phyloP scores from a whole-genome alignment of 2,329 filamentous ascomycete genomes.

The Aspergillus fijiensis region DNA sequence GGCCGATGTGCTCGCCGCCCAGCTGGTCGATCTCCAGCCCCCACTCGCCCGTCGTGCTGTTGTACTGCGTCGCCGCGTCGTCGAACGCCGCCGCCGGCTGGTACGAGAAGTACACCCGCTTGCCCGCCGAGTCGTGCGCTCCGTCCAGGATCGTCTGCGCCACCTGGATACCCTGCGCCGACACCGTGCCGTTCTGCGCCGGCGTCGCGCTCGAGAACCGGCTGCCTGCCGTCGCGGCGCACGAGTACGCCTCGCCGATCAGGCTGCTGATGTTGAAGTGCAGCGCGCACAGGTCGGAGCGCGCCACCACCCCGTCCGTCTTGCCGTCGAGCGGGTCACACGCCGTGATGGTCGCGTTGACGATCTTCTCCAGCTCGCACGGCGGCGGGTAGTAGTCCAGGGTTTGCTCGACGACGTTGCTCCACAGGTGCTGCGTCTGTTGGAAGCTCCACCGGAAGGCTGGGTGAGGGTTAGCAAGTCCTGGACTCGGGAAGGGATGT shows the following conservation, averaged over 20 bases:
- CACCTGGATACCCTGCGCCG: slow-evolving; percentile 31
- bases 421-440: slow-evolving; percentile 45
- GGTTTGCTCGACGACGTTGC: slow-evolving; percentile 41
- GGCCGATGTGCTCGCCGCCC: slow-evolving; percentile 42
- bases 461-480: not conserved
- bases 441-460: slow-evolving; percentile 49
- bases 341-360: slow-evolving; percentile 55
- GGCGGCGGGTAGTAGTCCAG: slow-evolving; percentile 44
- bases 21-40: slow-evolving; percentile 32
- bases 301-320: slow-evolving; percentile 54
- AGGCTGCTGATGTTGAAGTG: slow-evolving; percentile 48
- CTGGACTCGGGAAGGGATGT: not conserved
- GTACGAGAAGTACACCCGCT: slow-evolving; percentile 44
- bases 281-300: slow-evolving; percentile 50
- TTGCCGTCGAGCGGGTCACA: slow-evolving; percentile 58
- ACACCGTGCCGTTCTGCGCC: slow-evolving; percentile 33
- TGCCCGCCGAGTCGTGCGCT: slow-evolving; percentile 42
- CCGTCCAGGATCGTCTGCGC: slow-evolving; percentile 41
- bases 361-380: slow-evolving; percentile 36
- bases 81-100: slow-evolving; percentile 30
- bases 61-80: slow-evolving; percentile 29
- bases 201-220: slow-evolving; percentile 28
- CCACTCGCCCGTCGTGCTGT: slow-evolving; percentile 30
- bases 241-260: slow-evolving; percentile 50
- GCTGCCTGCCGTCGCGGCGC: slow-evolving; percentile 32